These are phyloP conservation scores for Rhodomyrtus tomentosa DNA, from an alignment of 345 rosid genomes.

Conservation along the genomic window DNA sequence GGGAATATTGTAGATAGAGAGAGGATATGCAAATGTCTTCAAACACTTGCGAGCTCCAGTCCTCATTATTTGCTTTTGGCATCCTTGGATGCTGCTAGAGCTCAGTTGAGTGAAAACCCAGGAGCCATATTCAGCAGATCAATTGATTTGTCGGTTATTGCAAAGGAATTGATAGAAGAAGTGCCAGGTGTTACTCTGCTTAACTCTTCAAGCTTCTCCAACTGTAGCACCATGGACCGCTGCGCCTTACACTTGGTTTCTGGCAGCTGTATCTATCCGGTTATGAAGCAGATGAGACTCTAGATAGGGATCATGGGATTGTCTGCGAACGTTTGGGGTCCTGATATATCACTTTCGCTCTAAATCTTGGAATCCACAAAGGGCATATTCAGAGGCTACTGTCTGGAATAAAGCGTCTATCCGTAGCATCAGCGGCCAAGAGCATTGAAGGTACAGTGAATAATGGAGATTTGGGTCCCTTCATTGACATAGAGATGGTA, in stretches of 20 bases:
- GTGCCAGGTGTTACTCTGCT: constrained; percentile 28
- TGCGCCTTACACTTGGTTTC: constrained; percentile 43
- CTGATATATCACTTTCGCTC: constrained; percentile 22
- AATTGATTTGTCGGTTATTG: constrained; percentile 23
- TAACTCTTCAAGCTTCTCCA: constrained; percentile 9
- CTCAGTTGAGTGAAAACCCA: constrained; percentile 37
- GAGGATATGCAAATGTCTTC: constrained; percentile 36
- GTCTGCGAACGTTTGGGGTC: constrained; percentile 42
- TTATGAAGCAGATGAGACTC: constrained; percentile 40
- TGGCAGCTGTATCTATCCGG: constrained; percentile 34
- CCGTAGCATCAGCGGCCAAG: not conserved
- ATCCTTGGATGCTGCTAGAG: constrained; percentile 56
- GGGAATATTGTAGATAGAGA: constrained; percentile 36
- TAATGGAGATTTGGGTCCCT: constrained; percentile 11
- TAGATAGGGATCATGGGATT: constrained; percentile 20
- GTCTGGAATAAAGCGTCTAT: constrained; percentile 24
- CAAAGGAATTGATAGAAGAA: constrained; percentile 9
- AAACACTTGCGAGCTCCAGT: constrained; percentile 42
- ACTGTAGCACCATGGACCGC: constrained; percentile 24
- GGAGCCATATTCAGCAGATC: constrained; percentile 19
- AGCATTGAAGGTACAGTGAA: not conserved
- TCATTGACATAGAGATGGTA: constrained; percentile 13
- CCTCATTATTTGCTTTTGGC: constrained; percentile 53
- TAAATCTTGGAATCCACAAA: constrained; percentile 40
- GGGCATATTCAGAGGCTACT: constrained; percentile 31